A percentile compares a stretch with the other conserved stretches of the same genome.
Conservation (phyloP, 1,139 yeast genomes). For the Geotrichum macrosporum region DNA sequence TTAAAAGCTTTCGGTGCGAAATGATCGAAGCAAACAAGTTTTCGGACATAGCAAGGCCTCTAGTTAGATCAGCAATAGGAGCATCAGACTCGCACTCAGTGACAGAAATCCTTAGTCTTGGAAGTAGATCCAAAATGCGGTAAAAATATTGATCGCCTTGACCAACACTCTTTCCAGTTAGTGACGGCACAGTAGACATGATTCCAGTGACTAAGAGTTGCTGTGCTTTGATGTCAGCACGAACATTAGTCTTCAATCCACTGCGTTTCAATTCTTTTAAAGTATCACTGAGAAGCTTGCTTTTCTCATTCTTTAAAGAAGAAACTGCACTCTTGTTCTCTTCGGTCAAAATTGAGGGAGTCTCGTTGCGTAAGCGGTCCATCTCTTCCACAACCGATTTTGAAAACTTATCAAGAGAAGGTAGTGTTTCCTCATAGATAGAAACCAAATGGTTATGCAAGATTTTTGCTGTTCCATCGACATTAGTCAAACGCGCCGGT, state of each 20-base stretch:
- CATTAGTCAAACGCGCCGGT: constrained; percentile 52
- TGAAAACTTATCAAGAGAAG: constrained; percentile 51
- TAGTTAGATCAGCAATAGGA: constrained; percentile 68
- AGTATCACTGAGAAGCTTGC: constrained; percentile 70
- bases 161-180: constrained; percentile 43
- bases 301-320: constrained; percentile 72
- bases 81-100: constrained; percentile 61
- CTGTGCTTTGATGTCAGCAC: constrained; percentile 57
- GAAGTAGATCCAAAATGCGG: constrained; percentile 71
- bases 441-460: constrained; percentile 24
- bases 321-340: constrained; percentile 71
- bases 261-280: constrained; percentile 66
- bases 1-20: constrained; percentile 28
- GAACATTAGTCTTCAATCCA: constrained; percentile 66
- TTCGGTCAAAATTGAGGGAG: constrained; percentile 67
- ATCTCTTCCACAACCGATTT: constrained; percentile 53
- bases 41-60: constrained; percentile 77
- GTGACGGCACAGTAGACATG: constrained; percentile 51
- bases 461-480: constrained; percentile 40
- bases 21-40: constrained; percentile 55
- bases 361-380: constrained; percentile 62
- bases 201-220: constrained; percentile 63
- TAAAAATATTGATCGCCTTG: constrained; percentile 59
- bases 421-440: constrained; percentile 32
- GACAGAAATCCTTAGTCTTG: constrained; percentile 67